Evolutionary conservation across 495 filamentous ascomycete species (phyloP), one percentile per base, ranked within the genome.

Genomic region (Alectoria sarmentosa): DNA sequence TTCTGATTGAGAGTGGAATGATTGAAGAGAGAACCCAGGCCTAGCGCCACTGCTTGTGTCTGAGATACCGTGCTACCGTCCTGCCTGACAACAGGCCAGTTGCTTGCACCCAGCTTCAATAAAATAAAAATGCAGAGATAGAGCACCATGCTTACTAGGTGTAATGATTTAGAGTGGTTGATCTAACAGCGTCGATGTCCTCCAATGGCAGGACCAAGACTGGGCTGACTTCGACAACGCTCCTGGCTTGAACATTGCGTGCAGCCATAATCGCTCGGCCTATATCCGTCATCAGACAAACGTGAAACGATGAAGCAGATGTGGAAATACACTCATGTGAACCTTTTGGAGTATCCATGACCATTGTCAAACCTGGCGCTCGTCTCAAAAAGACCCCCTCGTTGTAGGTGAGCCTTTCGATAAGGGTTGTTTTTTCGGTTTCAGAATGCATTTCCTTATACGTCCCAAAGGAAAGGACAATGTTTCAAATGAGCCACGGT

Each of bases 1-100:
- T 85, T 86, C 64, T 85, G 82, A 23, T 71, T 61, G 21, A 66
- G 62, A 0, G 66, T 69, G 3, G 80, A 81, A 65, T 86, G 84
- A 65, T 86, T 86, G 72, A 86, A 83, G 76, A 85, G 79, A 41
- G 73, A 76, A 34, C 83, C 84, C 4, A 86, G 72, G 8, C 83
- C 82, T 14, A 85, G 74, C 30, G 83, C 69, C 15, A 85, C 66
- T n/a, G 83, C 84, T 70, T 86, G 81, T 7, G 67, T 72, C 52
- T 65, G 65, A 32, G 57, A 69, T 56, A 52, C 55, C 39, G 59
- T 62, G 58, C 41, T 57, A 28, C 64, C 65, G 41, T 59, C 32
- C 66, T 72, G n/a, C 41, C 69, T 38, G 23, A 58, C 62, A 46
- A 61, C 49, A 9, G 78, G 77, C 75, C 77, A 77, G 66, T 78